A percentile compares a stretch with the other conserved stretches of the same genome.
These are phyloP conservation scores for Starmerella kuoi DNA, from an alignment of 805 yeast genomes.

Conservation along the genomic window DNA sequence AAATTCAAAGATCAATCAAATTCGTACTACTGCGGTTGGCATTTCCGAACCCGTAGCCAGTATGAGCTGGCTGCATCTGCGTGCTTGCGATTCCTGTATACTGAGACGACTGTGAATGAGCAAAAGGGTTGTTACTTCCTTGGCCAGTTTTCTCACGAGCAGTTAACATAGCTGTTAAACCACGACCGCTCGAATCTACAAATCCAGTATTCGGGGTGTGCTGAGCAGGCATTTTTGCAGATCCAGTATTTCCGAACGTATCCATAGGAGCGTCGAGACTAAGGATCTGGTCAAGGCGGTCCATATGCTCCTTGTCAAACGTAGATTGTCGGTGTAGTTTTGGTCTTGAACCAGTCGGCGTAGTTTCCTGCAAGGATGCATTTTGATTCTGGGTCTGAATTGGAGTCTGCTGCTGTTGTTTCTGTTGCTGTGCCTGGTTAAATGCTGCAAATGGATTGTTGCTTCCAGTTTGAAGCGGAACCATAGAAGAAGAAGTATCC, in stretches of 20 bases:
- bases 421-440: slow-evolving; percentile 25
- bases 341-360: slow-evolving; percentile 16
- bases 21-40: slow-evolving; percentile 33
- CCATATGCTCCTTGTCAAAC: slow-evolving; percentile 42
- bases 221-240: slow-evolving; percentile 78
- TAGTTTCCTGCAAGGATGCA: slow-evolving; percentile 3
- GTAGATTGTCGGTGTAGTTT: slow-evolving; percentile 33
- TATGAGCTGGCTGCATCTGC: slow-evolving; percentile 63
- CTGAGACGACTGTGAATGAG: slow-evolving; percentile 38
- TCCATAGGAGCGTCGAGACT: slow-evolving; percentile 86
- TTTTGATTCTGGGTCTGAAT: slow-evolving; percentile 9
- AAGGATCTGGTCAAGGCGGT: slow-evolving; percentile 60
- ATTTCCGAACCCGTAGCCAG: slow-evolving; percentile 93
- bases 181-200: slow-evolving; percentile 81
- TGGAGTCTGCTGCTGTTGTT: slow-evolving; percentile 17
- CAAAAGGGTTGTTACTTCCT: slow-evolving; percentile 39
- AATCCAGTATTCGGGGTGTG: slow-evolving; percentile 66
- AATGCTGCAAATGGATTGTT: slow-evolving; percentile 63
- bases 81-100: slow-evolving; percentile 61
- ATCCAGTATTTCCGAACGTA: slow-evolving; percentile 84
- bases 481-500: slow-evolving; percentile 33
- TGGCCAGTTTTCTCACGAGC: slow-evolving; percentile 19
- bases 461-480: slow-evolving; percentile 56
- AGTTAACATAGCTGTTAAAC: slow-evolving; percentile 31
- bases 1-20: slow-evolving; percentile 25